These are phyloP conservation scores for Neolecta irregularis DNA, from an alignment of 1,139 yeast species.

Conservation along the genomic window DNA sequence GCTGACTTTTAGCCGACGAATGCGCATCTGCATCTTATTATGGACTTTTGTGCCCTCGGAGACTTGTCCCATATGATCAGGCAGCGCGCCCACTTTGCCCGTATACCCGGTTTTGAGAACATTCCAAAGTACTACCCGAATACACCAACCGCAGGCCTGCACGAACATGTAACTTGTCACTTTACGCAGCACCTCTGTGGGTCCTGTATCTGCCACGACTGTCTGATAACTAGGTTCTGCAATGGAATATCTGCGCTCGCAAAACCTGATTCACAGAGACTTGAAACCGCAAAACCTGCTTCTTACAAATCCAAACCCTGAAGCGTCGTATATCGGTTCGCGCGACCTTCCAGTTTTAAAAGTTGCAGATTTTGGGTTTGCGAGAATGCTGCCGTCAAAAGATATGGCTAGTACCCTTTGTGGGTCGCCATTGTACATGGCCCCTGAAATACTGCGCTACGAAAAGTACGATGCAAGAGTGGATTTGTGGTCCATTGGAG, in stretches of 20 bases:
- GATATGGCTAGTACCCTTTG: conserved; percentile 93
- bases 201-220: too few relatives aligned
- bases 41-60: conserved; percentile 94
- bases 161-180: conserved; percentile 63
- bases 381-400: conserved; percentile 79
- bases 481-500: conserved; percentile 95
- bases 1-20: conserved; percentile 4
- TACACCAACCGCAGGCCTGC: conserved; percentile 59
- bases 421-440: conserved; percentile 96
- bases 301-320: conserved; percentile 79
- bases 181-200: conserved; percentile 74
- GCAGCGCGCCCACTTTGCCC: conserved; percentile 53
- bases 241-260: conserved; percentile 81
- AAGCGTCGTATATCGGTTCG: conserved; percentile 40
- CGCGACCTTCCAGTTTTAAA: too few relatives aligned
- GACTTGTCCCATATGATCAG: conserved; percentile 78
- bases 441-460: conserved; percentile 86
- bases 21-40: conserved; percentile 72
- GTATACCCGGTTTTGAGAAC: conserved; percentile 67
- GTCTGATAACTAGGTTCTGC: too few relatives aligned
- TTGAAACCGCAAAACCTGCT: conserved; percentile 90
- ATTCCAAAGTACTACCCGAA: conserved; percentile 72
- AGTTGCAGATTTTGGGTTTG: conserved; percentile 95
- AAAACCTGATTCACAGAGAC: conserved; percentile 92
- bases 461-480: conserved; percentile 96